phyloP scores from a whole-genome alignment of 441 rosid genomes.

The Pelargonium exstipulatum region DNA sequence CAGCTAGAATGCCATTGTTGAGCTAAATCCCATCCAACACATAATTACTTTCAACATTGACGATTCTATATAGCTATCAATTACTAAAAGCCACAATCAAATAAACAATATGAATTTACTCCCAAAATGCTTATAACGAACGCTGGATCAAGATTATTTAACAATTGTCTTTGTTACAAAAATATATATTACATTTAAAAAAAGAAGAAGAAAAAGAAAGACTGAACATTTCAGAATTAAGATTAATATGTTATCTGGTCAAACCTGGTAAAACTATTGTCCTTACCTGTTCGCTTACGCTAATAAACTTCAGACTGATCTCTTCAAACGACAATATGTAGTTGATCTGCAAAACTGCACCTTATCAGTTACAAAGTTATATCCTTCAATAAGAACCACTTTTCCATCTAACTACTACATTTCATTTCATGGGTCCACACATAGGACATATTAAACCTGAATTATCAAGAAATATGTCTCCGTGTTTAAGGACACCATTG shows the following conservation, averaged over 20 bases:
- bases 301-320: slow-evolving; percentile 88
- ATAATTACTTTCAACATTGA: not conserved
- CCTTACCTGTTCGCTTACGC: slow-evolving; percentile 74
- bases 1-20: not conserved
- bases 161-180: not conserved
- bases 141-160: slow-evolving; percentile 11
- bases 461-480: not conserved
- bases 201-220: not conserved
- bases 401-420: not conserved
- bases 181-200: not conserved
- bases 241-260: not conserved
- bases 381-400: not conserved
- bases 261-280: slow-evolving; percentile 9
- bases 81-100: slow-evolving; percentile 2
- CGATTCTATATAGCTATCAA: slow-evolving; percentile 7
- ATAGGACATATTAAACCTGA: not conserved
- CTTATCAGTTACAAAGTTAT: slow-evolving; percentile 19
- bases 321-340: slow-evolving; percentile 89
- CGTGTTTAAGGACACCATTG: not conserved
- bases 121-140: not conserved
- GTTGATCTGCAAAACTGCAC: slow-evolving; percentile 59
- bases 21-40: slow-evolving; percentile 11
- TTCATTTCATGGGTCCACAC: not conserved
- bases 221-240: not conserved
- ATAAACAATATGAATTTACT: not conserved